These are phyloP conservation scores for Annulohypoxylon moriforme DNA, from an alignment of 495 filamentous ascomycete species.

Conservation along the genomic window DNA sequence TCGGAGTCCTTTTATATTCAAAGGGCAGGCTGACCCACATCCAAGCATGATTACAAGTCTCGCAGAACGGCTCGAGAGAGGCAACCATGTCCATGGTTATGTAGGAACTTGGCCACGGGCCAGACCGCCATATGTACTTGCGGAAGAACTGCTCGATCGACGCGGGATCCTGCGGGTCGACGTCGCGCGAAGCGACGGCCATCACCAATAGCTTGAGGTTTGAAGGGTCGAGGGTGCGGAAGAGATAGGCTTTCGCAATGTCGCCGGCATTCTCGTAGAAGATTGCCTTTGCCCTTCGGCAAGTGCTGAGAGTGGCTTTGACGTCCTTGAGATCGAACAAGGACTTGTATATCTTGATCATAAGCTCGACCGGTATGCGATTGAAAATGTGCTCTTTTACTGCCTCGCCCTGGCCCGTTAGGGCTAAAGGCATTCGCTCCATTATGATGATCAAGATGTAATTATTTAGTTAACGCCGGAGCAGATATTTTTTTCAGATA, in stretches of 20 bases:
- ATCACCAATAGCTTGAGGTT: constrained; percentile 7
- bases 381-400: background rate
- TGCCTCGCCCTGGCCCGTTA: background rate
- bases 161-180: background rate
- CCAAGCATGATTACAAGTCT: background rate
- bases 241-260: background rate
- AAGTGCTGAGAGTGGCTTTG: constrained; percentile 7
- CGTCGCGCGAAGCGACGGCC: constrained; percentile 9
- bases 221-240: background rate
- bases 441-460: too few relatives aligned
- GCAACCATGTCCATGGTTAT: constrained; percentile 1
- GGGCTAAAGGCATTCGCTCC: too few relatives aligned
- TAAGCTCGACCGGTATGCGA: background rate
- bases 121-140: background rate
- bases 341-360: background rate
- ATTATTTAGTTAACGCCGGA: too few relatives aligned
- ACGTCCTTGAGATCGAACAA: constrained; percentile 4
- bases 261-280: background rate
- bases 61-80: background rate
- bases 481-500: background rate
- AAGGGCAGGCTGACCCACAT: background rate
- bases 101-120: background rate
- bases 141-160: background rate
- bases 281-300: background rate
- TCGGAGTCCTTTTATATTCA: background rate